Evolutionary conservation across 2,329 filamentous ascomycete species (phyloP), one percentile per base, ranked within the genome.

Genomic region (Arachnomyces sp.): DNA sequence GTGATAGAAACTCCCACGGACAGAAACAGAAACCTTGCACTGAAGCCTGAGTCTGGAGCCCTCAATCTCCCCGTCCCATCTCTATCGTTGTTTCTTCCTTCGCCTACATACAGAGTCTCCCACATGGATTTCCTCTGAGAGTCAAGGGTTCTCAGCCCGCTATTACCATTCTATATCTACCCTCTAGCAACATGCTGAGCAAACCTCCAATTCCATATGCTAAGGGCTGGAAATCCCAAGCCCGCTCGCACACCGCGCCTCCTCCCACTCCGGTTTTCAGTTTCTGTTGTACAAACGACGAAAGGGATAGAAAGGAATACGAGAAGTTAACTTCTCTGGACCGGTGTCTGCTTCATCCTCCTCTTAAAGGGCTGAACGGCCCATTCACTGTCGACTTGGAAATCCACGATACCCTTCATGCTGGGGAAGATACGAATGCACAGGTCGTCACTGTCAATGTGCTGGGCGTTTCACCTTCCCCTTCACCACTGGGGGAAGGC

Each of bases 401-500:
- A 35, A 30, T 52, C 17, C 28, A 44, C 29, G 40, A 47, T 25
- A 7, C 41, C 28, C 38, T 55, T 14, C 40, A 44, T 40, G 47
- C 30, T n/a, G 46, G 47, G 12, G 43, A 52, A 32, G 39, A 42
- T 31, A 34, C 45, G 30, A 48, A 50, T 39, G 39, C 48, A 7
- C 49, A 55, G 33, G 40, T 51, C 28, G 43, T 54, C 20, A 47
- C 37, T n/a, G 43, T 46, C 28, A 35, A 38, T 38, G 14, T 50
- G 34, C 7, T 49, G 17, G 29, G 36, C 18, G 34, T 34, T 25
- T 34, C 13, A 25, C 44, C 42, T 11, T 16, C 29, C 28, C 31
- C 32, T 30, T 11, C 4, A 29, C 36, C 35, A 34, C 40, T 39
- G 20, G 20, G 20, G 20, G 20, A 25, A 25, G 20, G 9, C 5